Base-by-base conservation (phyloP, 1,284 basidiomycete species). In the Naganishia liquefaciens region DNA sequence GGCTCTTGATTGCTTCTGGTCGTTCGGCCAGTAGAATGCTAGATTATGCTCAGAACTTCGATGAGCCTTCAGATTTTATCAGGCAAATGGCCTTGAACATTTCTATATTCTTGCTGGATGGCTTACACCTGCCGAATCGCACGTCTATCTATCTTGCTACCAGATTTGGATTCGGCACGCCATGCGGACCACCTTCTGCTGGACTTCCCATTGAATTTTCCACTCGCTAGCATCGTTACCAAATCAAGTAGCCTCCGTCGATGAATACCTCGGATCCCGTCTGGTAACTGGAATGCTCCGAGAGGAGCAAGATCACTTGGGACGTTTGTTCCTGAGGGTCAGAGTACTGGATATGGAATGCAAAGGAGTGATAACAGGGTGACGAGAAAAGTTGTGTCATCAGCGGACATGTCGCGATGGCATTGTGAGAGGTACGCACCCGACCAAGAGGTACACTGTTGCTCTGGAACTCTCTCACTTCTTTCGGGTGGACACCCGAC, bases 221-320 rank as follows among this genome's bases (percentile, higher is more conserved):
- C 7, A 7, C 33, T 5, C 33, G 33, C 33, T 13, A 37, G 6
- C 33, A 37, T 30, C 6, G 5, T 33, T 53, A 65, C 50, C 57
- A 65, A 37, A 65, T 65, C 52, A 65, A 51, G 33, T 54, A 62
- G 7, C 64, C 64, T 30, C 82, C 81, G 49, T 83, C 82, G 19
- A 83, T 70, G 66, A 81, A 74, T 54, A 77, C 76, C 57, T 81
- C 81, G 0, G 77, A 77, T 6, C 81, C 81, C 11, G 82, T 83
- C 76, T 79, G 79, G 69, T 83, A 82, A 46, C 77, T 78, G 0
- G 77, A 77, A 42, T 76, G 70, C 5, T 75, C 69, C 19, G 81
- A 80, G n/a, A 84, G 78, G 17, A 84, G 77, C 10, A 82, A 72
- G 51, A 84, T 54, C 0, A 78, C 75, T 68, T 81, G 81, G 7